A percentile compares a stretch with the other conserved stretches of the same genome.
Conservation (phyloP, 768 basidiomycete species). For the Pholiota microspora region DNA sequence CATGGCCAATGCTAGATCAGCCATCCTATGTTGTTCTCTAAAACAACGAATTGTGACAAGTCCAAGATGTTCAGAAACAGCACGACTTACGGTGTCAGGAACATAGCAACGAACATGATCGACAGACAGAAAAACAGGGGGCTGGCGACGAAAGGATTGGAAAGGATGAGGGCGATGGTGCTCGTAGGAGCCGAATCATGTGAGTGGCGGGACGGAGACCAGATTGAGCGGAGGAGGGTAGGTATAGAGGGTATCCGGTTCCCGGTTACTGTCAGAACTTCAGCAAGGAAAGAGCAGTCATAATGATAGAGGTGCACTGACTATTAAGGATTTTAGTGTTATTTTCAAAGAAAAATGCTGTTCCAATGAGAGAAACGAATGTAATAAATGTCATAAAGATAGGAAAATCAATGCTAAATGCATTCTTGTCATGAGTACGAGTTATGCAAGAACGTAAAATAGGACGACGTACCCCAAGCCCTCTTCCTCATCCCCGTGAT, state of each 20-base stretch:
- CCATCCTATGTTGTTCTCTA: conserved; percentile 56
- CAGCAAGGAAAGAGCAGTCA: neutral
- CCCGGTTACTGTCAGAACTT: conserved; percentile 46
- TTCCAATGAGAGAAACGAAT: conserved; percentile 54
- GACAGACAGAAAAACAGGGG: conserved; percentile 57
- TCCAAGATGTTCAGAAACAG: neutral
- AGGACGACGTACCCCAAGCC: conserved; percentile 38
- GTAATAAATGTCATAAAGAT: conserved; percentile 52
- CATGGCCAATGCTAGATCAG: conserved; percentile 86
- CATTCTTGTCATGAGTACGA: neutral
- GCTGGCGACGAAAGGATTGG: conserved; percentile 74
- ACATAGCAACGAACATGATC: conserved; percentile 51
- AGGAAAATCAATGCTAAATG: conserved; percentile 74
- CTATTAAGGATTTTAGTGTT: conserved; percentile 64
- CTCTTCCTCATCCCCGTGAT: conserved; percentile 53
- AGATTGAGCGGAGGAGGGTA: conserved; percentile 45
- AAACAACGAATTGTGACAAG: neutral
- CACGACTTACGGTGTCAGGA: conserved; percentile 59
- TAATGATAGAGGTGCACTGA: conserved; percentile 30
- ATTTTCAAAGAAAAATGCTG: conserved; percentile 58
- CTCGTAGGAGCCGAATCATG: conserved; percentile 35
- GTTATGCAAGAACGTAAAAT: too few species aligned
- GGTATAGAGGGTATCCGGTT: conserved; percentile 58
- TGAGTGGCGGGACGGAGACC: conserved; percentile 31
- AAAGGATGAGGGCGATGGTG: conserved; percentile 39